Base-by-base conservation (phyloP, 495 filamentous ascomycete species). In the Chlorociboria aeruginascens region DNA sequence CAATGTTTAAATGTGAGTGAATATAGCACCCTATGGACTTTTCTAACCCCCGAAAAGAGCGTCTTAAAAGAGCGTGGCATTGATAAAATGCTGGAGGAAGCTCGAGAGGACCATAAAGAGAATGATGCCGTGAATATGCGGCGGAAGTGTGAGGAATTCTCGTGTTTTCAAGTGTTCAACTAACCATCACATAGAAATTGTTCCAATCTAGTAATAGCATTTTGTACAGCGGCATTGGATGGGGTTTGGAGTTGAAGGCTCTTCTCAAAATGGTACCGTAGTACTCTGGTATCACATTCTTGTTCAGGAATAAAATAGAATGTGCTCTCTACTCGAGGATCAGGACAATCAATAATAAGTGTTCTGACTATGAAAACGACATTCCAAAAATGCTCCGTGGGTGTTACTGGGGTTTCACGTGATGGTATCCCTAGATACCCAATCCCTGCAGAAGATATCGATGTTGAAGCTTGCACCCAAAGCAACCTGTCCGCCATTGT, bases 21-120 rank as follows among this genome's bases (percentile, higher is more conserved):
- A 12, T 12, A 32, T 11, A 36, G 33, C 33, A 11, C 3, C 11
- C 17, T 25, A 29, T 30, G 40, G 16, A 31, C 13, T 38, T 45
- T 47, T 25, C 47, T 29, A 32, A 25, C 28, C 11, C 20, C 20
- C 20, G 20, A 14, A 31, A 45, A 95, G 86, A 79, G 77, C 69
- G 82, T 81, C 6, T 70, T 95, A 12, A 88, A 90, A 61, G 79
- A 89, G 39, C 75, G 78, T 47, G 88, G 89, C 50, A 89, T 95
- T 58, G 86, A 95, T 61, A 75, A 76, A 45, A 83, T 95, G 72
- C 63, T 95, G 12, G 85, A 86, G 7, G 89, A 95, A 54, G 89
- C 86, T 7, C 71, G 85, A 35, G 84, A 86, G 58, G 80, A 82
- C 54, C 86, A 80, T 57, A 83, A 74, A 49, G 89, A 94, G 51